Evolutionary conservation across 805 yeast genomes (phyloP).

Genomic region (Schwanniomyces pseudopolymorphus): DNA sequence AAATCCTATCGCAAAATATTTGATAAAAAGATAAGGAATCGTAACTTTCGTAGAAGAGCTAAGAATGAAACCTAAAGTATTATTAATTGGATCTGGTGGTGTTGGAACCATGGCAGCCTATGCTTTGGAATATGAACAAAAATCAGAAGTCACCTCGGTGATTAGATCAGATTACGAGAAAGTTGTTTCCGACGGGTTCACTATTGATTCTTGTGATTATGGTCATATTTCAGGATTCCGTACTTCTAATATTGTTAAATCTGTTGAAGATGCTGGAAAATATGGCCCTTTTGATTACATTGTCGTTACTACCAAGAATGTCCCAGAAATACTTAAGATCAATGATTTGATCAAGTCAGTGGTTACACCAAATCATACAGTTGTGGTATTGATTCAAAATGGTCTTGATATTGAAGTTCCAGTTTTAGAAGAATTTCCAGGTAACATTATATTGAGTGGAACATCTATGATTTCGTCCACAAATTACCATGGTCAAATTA

Average conservation of each 20-base stretch:
- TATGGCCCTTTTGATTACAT: slow-evolving; percentile 32
- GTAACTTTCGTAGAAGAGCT: not conserved
- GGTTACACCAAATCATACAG: slow-evolving; percentile 15
- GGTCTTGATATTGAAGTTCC: slow-evolving; percentile 27
- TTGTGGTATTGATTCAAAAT: slow-evolving; percentile 27
- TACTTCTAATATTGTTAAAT: slow-evolving; percentile 26
- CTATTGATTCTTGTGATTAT: slow-evolving; percentile 23
- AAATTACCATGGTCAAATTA: slow-evolving; percentile 10
- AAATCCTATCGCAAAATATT: not conserved
- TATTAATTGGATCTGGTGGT: slow-evolving; percentile 78
- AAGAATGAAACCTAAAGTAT: slow-evolving; percentile 24
- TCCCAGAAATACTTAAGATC: slow-evolving; percentile 25
- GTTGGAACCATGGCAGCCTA: slow-evolving; percentile 75
- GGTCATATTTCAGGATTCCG: slow-evolving; percentile 20
- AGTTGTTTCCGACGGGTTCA: slow-evolving; percentile 21
- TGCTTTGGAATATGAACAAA: slow-evolving; percentile 47
- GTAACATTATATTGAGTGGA: slow-evolving; percentile 25
- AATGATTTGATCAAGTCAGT: slow-evolving; percentile 33
- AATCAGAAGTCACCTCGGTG: slow-evolving; percentile 31
- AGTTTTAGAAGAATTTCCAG: slow-evolving; percentile 20
- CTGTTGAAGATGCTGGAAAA: slow-evolving; percentile 24
- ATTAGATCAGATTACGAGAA: slow-evolving; percentile 26
- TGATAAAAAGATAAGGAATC: not conserved
- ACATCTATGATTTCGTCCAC: slow-evolving; percentile 27
- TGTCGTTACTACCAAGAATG: slow-evolving; percentile 30